Percentiles rank a stretch among this genome's conserved stretches.
phyloP scores from a whole-genome alignment of 768 basidiomycete genomes.

The Sarcodon aspratus region DNA sequence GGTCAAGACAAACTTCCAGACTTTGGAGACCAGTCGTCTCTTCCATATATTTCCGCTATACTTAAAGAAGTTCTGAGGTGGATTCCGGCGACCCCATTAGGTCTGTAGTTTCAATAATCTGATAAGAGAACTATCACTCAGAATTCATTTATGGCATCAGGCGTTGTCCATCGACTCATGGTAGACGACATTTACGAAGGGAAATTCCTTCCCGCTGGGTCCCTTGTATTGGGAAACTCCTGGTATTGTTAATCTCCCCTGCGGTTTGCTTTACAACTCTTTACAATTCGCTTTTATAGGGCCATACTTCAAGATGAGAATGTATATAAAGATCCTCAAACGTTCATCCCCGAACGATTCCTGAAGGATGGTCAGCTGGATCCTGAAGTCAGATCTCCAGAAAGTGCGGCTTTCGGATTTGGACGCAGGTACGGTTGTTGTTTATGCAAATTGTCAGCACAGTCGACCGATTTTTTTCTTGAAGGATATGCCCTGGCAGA shows the following conservation, averaged over 20 bases:
- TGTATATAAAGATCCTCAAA: conserved; percentile 9
- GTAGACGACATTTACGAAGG: conserved; percentile 12
- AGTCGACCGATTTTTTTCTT: neutral
- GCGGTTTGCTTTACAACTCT: neutral
- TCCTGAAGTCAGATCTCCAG: conserved; percentile 7
- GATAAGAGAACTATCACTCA: neutral
- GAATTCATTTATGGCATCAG: neutral
- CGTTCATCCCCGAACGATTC: conserved; percentile 12
- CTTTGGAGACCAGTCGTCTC: conserved; percentile 12
- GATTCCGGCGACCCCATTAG: conserved; percentile 13
- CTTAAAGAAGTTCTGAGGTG: conserved; percentile 18
- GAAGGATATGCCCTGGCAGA: conserved; percentile 16
- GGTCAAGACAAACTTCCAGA: conserved; percentile 15
- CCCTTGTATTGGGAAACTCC: conserved; percentile 7
- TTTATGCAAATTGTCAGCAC: neutral
- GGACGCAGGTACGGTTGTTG: conserved; percentile 10
- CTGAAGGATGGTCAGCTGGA: conserved; percentile 5
- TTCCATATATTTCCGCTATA: conserved; percentile 18
- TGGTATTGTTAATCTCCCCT: conserved; percentile 5
- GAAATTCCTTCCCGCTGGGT: conserved; percentile 9
- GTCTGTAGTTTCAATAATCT: conserved; percentile 6
- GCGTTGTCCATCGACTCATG: conserved; percentile 12
- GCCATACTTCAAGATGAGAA: conserved; percentile 13
- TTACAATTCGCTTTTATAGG: conserved; percentile 4
- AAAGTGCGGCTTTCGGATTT: conserved; percentile 12